phyloP scores from a whole-genome alignment of 2,329 filamentous ascomycete species.

The Epichloe sibirici region DNA sequence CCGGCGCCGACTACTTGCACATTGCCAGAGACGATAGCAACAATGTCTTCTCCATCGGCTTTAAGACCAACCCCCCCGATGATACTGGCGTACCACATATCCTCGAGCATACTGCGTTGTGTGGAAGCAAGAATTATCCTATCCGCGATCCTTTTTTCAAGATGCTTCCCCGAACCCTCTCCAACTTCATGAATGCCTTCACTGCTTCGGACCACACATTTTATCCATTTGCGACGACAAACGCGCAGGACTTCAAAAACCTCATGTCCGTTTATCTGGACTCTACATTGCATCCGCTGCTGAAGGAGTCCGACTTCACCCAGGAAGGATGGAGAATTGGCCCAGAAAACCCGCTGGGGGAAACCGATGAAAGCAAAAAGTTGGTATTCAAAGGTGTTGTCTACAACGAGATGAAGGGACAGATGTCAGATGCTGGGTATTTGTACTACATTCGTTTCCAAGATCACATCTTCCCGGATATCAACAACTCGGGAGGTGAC shows the following conservation, averaged over 20 bases:
- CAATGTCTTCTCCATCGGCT: slow-evolving; percentile 98
- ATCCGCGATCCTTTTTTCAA: slow-evolving; percentile 99
- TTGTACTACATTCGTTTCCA: slow-evolving; percentile 93
- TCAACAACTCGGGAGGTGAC: slow-evolving; percentile 95
- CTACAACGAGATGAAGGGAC: slow-evolving; percentile 99
- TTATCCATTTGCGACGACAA: slow-evolving; percentile 96
- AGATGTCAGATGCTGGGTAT: slow-evolving; percentile 95
- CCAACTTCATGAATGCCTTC: slow-evolving; percentile 99
- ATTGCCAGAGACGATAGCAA: slow-evolving; percentile 92
- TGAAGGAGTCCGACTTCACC: slow-evolving; percentile 84
- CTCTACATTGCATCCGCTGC: slow-evolving; percentile 76
- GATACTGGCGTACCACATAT: slow-evolving; percentile 95
- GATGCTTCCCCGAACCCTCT: slow-evolving; percentile 98
- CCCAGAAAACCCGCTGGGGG: slow-evolving; percentile 70
- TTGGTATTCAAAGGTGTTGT: slow-evolving; percentile 95
- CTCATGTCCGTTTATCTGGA: slow-evolving; percentile 95
- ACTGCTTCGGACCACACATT: slow-evolving; percentile 94
- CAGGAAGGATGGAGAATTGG: slow-evolving; percentile 97
- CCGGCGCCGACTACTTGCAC: slow-evolving; percentile 90
- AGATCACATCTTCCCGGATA: slow-evolving; percentile 83
- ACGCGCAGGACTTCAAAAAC: slow-evolving; percentile 88
- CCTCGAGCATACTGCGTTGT: slow-evolving; percentile 91
- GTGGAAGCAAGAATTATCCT: slow-evolving; percentile 90
- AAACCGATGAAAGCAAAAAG: slow-evolving; percentile 45
- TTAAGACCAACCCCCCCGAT: slow-evolving; percentile 97